A percentile compares a stretch with the other conserved stretches of the same genome.
phyloP scores from a whole-genome alignment of 352 stramenopile species.

The Phytophthora sp. region DNA sequence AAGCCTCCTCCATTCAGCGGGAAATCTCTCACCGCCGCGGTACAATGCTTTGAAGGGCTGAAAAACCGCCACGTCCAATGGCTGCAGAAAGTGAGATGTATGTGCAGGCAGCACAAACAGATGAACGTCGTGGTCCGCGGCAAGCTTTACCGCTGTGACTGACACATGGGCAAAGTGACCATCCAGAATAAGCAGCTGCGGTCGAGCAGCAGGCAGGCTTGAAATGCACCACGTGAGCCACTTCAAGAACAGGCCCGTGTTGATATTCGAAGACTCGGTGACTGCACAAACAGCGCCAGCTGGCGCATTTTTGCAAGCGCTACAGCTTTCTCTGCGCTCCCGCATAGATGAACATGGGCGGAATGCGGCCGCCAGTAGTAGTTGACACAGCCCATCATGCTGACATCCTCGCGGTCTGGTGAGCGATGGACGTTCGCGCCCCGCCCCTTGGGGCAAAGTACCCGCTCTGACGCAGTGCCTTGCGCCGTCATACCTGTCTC shows the following conservation, averaged over 20 bases:
- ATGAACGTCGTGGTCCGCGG: background rate
- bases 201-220: background rate
- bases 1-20: background rate
- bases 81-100: constrained; percentile 8
- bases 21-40: background rate
- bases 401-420: constrained; percentile 1
- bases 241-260: background rate
- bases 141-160: background rate
- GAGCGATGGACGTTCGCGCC: constrained; percentile 3
- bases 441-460: background rate
- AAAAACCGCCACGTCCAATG: constrained; percentile 4
- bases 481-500: constrained; percentile 1
- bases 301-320: background rate
- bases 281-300: background rate
- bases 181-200: constrained; percentile 1
- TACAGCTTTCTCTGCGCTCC: background rate
- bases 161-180: constrained; percentile 1
- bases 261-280: constrained; percentile 2
- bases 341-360: constrained; percentile 8
- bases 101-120: constrained; percentile 7
- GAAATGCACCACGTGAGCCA: background rate
- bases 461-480: background rate
- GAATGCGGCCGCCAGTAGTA: background rate
- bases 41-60: constrained; percentile 8
- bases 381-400: constrained; percentile 11